Conservation (phyloP, 371 early-diverging fungal species). For the Saksenaea oblongispora region DNA sequence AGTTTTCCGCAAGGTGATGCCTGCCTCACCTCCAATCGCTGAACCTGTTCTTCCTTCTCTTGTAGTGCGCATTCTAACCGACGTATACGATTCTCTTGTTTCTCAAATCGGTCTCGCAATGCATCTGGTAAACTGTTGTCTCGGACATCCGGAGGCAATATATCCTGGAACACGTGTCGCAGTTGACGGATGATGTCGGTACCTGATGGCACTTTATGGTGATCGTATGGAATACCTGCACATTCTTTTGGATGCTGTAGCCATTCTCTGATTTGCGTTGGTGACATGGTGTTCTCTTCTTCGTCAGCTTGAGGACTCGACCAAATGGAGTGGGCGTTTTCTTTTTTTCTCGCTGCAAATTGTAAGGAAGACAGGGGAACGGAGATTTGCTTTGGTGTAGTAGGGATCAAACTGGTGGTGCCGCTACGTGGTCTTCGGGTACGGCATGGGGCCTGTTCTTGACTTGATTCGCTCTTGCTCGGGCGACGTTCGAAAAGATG, state of each 20-base stretch:
- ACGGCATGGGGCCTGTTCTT: not conserved
- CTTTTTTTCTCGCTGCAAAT: constrained; percentile 7
- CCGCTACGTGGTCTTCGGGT: not conserved
- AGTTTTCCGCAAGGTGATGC: not conserved
- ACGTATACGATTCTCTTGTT: not conserved
- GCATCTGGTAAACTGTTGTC: not conserved
- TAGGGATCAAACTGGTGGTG: constrained; percentile 1
- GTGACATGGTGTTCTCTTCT: not conserved
- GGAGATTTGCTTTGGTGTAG: not conserved
- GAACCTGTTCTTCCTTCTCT: not conserved
- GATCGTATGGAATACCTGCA: not conserved
- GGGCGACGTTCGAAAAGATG: not conserved
- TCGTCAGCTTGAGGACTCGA: constrained; percentile 1
- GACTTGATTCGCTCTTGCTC: not conserved
- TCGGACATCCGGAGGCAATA: not conserved
- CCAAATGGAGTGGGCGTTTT: constrained; percentile 4
- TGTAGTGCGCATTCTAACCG: not conserved
- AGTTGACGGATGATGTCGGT: not conserved
- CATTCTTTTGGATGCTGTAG: not conserved
- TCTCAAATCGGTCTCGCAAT: not conserved
- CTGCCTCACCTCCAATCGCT: not conserved
- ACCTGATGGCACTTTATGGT: not conserved
- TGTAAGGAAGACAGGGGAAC: constrained; percentile 6
- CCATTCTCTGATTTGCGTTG: not conserved
- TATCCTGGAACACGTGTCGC: not conserved